phyloP scores from a whole-genome alignment of 768 basidiomycete genomes.

The Paxillus involutus region DNA sequence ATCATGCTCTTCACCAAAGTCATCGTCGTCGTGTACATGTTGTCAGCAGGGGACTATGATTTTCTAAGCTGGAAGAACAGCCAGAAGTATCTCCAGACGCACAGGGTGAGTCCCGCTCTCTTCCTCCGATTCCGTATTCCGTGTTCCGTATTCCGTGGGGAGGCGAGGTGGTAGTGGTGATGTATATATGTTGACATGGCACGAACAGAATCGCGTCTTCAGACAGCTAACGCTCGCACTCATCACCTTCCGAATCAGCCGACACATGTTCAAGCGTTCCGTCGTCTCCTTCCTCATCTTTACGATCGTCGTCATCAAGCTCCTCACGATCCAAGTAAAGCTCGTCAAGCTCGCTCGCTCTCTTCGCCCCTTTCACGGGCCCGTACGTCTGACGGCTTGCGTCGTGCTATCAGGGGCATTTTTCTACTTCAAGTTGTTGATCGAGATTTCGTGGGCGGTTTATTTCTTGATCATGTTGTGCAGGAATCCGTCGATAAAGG shows the following conservation, averaged over 20 bases:
- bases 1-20: conserved; percentile 21
- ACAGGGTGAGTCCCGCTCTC: conserved; percentile 11
- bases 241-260: conserved; percentile 28
- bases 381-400: conserved; percentile 23
- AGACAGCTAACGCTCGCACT: conserved; percentile 24
- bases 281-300: conserved; percentile 29
- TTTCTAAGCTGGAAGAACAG: conserved; percentile 12
- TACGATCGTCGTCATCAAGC: conserved; percentile 29
- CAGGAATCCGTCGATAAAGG: conserved; percentile 27
- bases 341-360: conserved; percentile 28
- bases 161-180: no score
- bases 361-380: conserved; percentile 25
- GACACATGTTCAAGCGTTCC: conserved; percentile 29
- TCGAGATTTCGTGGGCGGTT: conserved; percentile 27
- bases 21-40: conserved; percentile 16
- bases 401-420: conserved; percentile 24
- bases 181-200: no score
- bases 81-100: conserved; percentile 20
- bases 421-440: conserved; percentile 27
- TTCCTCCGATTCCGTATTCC: neutral
- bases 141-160: no score
- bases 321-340: conserved; percentile 28
- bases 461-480: conserved; percentile 27
- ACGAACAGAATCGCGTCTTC: conserved; percentile 17
- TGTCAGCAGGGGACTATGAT: conserved; percentile 20